A percentile compares a stretch with the other conserved stretches of the same genome.
These are phyloP conservation scores for Epithele typhae DNA, from an alignment of 768 basidiomycete genomes.

Conservation along the genomic window DNA sequence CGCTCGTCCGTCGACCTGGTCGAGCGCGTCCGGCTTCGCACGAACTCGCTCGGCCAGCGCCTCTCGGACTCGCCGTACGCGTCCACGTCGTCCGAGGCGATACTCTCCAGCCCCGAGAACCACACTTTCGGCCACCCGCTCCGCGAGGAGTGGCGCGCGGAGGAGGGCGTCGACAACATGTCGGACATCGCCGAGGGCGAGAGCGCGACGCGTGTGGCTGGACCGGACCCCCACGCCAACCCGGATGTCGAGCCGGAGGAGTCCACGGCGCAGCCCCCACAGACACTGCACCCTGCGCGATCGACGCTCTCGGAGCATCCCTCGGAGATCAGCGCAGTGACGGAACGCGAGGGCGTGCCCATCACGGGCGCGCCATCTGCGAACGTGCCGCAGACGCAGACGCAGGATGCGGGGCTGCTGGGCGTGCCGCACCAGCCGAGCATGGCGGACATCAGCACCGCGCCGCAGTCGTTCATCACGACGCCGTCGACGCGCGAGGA, in stretches of 20 bases:
- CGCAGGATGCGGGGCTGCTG: not conserved
- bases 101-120: constrained; percentile 54
- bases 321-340: constrained; percentile 14
- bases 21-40: constrained; percentile 52
- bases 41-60: constrained; percentile 47
- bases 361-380: constrained; percentile 26
- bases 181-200: constrained; percentile 19
- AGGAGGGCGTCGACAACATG: constrained; percentile 11
- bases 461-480: constrained; percentile 65
- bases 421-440: constrained; percentile 26
- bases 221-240: constrained; percentile 4
- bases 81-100: constrained; percentile 37
- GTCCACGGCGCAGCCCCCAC: not conserved
- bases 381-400: constrained; percentile 5
- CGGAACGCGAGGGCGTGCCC: constrained; percentile 19
- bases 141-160: constrained; percentile 34
- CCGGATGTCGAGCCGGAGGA: not conserved
- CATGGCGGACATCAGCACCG: constrained; percentile 63
- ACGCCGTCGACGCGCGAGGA: constrained; percentile 56
- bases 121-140: constrained; percentile 70
- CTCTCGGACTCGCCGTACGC: constrained; percentile 34
- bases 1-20: constrained; percentile 56
- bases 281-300: constrained; percentile 19
- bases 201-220: too few relatives aligned
- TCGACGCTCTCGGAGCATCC: constrained; percentile 19